Conservation (phyloP, 2,329 filamentous ascomycete species). For the Tolypocladium ovalisporum region DNA sequence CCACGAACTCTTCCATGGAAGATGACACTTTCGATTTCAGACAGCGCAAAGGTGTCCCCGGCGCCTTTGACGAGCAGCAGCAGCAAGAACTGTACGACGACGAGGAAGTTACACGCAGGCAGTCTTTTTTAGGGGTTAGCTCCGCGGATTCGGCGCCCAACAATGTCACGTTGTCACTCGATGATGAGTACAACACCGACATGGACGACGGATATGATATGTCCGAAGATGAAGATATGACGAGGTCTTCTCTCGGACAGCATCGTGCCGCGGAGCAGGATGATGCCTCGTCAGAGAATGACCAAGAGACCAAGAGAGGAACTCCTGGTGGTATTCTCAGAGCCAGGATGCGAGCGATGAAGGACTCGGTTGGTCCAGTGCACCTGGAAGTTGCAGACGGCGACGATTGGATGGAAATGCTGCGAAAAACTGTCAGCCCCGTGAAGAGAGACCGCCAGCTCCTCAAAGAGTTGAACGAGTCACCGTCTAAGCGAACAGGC, state of each 20-base stretch:
- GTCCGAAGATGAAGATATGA: slow-evolving; percentile 61
- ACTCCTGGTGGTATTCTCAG: slow-evolving; percentile 52
- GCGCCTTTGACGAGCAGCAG: slow-evolving; percentile 67
- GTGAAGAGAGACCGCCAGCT: slow-evolving; percentile 82
- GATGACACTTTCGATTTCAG: slow-evolving; percentile 50
- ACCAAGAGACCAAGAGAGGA: slow-evolving; percentile 29
- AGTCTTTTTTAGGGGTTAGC: slow-evolving; percentile 91
- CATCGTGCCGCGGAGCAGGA: slow-evolving; percentile 68
- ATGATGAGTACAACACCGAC: slow-evolving; percentile 43
- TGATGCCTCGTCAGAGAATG: slow-evolving; percentile 43
- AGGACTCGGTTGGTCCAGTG: slow-evolving; percentile 45
- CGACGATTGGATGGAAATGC: slow-evolving; percentile 87
- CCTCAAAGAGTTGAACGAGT: slow-evolving; percentile 48
- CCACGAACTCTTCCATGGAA: slow-evolving; percentile 22
- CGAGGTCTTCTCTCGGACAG: slow-evolving; percentile 64
- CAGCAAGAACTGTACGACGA: slow-evolving; percentile 42
- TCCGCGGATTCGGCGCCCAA: slow-evolving; percentile 70
- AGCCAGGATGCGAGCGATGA: slow-evolving; percentile 53
- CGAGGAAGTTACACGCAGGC: slow-evolving; percentile 41
- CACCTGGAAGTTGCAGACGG: slow-evolving; percentile 54
- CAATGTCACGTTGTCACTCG: slow-evolving; percentile 46
- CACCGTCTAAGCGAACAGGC: slow-evolving; percentile 24
- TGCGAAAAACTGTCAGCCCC: slow-evolving; percentile 88
- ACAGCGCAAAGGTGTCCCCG: slow-evolving; percentile 50
- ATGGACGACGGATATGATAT: slow-evolving; percentile 70